Conservation (phyloP, 176 grass and related monocot genomes). For the Oropetium thomaeum region DNA sequence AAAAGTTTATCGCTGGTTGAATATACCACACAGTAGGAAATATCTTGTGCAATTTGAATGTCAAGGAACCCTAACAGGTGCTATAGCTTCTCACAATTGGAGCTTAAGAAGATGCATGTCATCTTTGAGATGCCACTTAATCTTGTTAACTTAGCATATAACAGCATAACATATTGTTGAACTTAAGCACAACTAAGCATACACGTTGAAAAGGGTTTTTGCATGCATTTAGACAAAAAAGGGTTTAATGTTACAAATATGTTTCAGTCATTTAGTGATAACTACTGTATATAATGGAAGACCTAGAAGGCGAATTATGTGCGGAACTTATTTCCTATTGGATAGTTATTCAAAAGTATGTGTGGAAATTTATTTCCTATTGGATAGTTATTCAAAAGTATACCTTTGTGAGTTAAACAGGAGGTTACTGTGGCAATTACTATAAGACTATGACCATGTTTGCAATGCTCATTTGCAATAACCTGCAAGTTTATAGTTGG, state of each 20-base stretch:
- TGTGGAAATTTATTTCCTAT: not conserved
- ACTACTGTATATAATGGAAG: not conserved
- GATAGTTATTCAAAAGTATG: not conserved
- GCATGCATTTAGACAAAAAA: not conserved
- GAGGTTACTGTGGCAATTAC: not conserved
- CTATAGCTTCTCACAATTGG: not conserved
- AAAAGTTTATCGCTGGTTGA: not conserved
- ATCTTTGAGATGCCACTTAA: not conserved
- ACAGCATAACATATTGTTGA: not conserved
- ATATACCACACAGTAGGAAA: not conserved
- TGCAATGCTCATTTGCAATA: constrained; percentile 8
- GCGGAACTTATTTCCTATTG: not conserved
- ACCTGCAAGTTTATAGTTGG: not conserved
- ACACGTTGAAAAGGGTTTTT: not conserved
- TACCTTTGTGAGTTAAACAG: not conserved
- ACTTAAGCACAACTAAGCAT: not conserved
- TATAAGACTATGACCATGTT: not conserved
- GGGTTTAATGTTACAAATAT: not conserved
- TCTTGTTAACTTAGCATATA: not conserved
- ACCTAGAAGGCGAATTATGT: not conserved
- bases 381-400: not conserved
- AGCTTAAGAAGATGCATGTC: not conserved
- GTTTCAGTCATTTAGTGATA: not conserved
- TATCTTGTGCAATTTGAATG: not conserved
- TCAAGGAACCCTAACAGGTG: not conserved